Base-by-base conservation (phyloP, 2,329 filamentous ascomycete genomes). In the Amylocarpus encephaloides region DNA sequence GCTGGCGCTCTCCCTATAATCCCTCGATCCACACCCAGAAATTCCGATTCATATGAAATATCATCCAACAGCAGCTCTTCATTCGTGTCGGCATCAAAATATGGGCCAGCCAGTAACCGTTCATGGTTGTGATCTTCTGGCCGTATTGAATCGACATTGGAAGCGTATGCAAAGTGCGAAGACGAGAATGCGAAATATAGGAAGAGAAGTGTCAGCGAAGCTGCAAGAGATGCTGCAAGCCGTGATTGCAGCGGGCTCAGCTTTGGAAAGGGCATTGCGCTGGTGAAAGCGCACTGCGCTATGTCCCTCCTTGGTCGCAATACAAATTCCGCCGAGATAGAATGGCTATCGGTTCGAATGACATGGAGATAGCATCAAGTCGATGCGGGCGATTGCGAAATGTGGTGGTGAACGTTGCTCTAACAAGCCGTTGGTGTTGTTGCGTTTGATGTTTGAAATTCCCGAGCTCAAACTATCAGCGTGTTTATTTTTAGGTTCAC, bases 171-270 rank as follows among this genome's bases (percentile, higher is more conserved):
- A 56, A 83, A 76, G 47, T 73, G 73, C 15, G 78, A 76, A 40
- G 75, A 75, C 50, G 77, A 77, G 34, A 86, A 72, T 22, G 79
- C 67, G 50, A 85, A 69, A 64, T 82, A 85, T 38, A 89, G 65
- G 35, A 80, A 62, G 32, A 85, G 60, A 30, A 87, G 66, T 45
- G 85, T 64, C 29, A 79, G 68, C 30, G 80, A 79, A 48, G 82
- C 79, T 61, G 78, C 72, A 47, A 85, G 65, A 50, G 83, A 86
- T 61, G 83, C 81, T 64, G 79, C 78, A 63, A 88, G 78, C 65
- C 85, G 83, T 70, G 82, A 85, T 72, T 87, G 86, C 59, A 87
- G 72, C 62, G 78, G 81, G 66, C 78, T 83, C 67, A 84, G 76
- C 68, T 83, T 67, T 41, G 64, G 63, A 50, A 66, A 59, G 52